Percentiles rank a stretch among this genome's conserved stretches.
Evolutionary conservation across 352 stramenopile genomes (phyloP).

Genomic region (Chrysophaeum taylorii): DNA sequence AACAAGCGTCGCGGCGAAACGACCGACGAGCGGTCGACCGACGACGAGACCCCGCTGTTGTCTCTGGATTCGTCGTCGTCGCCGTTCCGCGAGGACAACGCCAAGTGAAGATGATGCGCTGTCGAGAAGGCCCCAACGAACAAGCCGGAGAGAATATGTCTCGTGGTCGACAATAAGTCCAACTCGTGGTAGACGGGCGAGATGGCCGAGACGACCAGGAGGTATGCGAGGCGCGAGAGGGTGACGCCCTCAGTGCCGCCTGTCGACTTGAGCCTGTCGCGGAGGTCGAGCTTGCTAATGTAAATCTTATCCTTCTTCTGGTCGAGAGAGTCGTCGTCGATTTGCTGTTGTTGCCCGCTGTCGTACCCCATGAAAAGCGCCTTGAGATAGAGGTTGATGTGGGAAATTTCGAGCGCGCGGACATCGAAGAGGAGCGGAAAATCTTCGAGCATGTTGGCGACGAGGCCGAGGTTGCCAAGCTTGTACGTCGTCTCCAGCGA

Average conservation of each 20-base stretch:
- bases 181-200: background rate
- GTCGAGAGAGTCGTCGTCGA: background rate
- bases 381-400: constrained; percentile 15
- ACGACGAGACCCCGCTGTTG: background rate
- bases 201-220: background rate
- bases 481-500: background rate
- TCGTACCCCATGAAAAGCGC: background rate
- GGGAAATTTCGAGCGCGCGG: background rate
- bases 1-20: too few relatives aligned
- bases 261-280: background rate
- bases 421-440: constrained; percentile 14
- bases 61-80: background rate
- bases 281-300: constrained; percentile 2
- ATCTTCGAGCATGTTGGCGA: background rate
- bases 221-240: background rate
- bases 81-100: background rate
- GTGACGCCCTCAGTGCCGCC: background rate
- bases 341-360: background rate
- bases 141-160: background rate
- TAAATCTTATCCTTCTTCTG: constrained; percentile 1
- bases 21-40: too few relatives aligned
- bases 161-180: background rate
- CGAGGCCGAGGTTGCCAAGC: background rate
- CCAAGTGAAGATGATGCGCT: background rate
- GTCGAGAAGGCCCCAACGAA: background rate